These are phyloP conservation scores for Thalassiosira pacifica DNA, from an alignment of 352 stramenopile species.

Conservation along the genomic window DNA sequence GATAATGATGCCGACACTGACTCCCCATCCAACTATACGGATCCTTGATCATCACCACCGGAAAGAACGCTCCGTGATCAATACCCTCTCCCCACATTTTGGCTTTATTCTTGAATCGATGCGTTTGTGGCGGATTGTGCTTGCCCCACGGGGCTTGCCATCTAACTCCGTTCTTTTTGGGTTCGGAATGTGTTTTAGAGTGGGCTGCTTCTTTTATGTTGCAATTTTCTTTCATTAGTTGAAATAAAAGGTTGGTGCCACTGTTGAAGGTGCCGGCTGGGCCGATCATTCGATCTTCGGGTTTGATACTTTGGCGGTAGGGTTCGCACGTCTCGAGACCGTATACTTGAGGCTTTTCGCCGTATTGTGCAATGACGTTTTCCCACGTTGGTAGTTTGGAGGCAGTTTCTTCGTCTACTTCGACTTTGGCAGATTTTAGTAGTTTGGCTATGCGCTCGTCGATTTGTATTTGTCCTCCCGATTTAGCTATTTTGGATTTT, in stretches of 20 bases:
- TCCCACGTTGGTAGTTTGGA: slow-evolving; percentile 69
- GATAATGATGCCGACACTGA: slow-evolving; percentile 84
- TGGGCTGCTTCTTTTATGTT: slow-evolving; percentile 25
- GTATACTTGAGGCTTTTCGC: slow-evolving; percentile 69
- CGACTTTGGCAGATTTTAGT: slow-evolving; percentile 42
- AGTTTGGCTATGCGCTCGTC: slow-evolving; percentile 55
- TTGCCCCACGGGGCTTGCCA: slow-evolving; percentile 83
- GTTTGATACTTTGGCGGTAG: slow-evolving; percentile 65
- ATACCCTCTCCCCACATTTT: slow-evolving; percentile 32
- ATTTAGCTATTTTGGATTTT: no score
- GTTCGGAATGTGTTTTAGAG: slow-evolving; percentile 13
- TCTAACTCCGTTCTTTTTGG: slow-evolving; percentile 18
- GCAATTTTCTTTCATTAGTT: slow-evolving; percentile 67
- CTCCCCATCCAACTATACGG: slow-evolving; percentile 85
- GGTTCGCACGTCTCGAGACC: slow-evolving; percentile 73
- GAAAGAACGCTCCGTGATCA: slow-evolving; percentile 67
- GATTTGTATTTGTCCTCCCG: slow-evolving; percentile 20
- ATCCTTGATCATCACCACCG: slow-evolving; percentile 87
- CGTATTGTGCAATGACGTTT: slow-evolving; percentile 74
- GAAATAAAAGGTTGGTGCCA: slow-evolving; percentile 69
- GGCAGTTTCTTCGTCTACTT: slow-evolving; percentile 56
- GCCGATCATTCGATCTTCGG: slow-evolving; percentile 72
- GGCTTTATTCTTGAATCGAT: slow-evolving; percentile 45
- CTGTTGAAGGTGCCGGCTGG: slow-evolving; percentile 83
- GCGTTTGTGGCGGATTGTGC: slow-evolving; percentile 68